Evolutionary conservation across 2,329 filamentous ascomycete species (phyloP).

Genomic region (Curvularia eragrostidis): DNA sequence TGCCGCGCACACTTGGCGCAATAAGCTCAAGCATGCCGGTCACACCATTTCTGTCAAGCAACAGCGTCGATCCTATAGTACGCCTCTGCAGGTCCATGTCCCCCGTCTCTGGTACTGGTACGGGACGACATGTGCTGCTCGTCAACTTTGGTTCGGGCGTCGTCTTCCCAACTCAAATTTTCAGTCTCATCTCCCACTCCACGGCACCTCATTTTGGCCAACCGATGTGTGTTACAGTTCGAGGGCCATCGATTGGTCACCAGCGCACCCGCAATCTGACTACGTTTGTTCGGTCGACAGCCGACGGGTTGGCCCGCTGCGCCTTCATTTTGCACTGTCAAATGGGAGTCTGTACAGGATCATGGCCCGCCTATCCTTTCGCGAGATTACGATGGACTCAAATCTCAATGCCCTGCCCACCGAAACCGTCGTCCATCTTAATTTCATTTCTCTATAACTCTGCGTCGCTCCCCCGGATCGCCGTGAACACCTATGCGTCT

Average conservation of each 20-base stretch:
- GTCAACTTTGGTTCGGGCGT: background rate
- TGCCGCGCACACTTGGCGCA: slow-evolving; percentile 7
- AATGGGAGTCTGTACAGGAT: slow-evolving; percentile 7
- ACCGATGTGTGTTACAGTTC: background rate
- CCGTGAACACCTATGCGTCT: background rate
- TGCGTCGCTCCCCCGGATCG: slow-evolving; percentile 1
- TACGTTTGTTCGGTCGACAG: background rate
- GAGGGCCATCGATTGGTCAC: background rate
- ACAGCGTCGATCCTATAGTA: slow-evolving; percentile 8
- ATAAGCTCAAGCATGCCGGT: background rate
- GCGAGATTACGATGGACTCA: slow-evolving; percentile 18
- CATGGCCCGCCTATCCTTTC: background rate
- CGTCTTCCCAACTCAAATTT: background rate
- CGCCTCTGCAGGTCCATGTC: background rate
- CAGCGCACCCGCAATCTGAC: background rate
- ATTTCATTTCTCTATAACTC: slow-evolving; percentile 16
- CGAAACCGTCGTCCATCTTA: slow-evolving; percentile 13
- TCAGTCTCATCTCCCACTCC: background rate
- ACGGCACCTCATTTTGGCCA: background rate
- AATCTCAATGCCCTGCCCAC: slow-evolving; percentile 9
- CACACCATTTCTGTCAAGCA: slow-evolving; percentile 4
- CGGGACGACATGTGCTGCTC: background rate
- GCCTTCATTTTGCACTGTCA: slow-evolving; percentile 18
- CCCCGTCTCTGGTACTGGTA: background rate
- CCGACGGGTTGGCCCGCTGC: slow-evolving; percentile 12